phyloP scores from a whole-genome alignment of 306 rosid genomes.

The Prunus salicina region DNA sequence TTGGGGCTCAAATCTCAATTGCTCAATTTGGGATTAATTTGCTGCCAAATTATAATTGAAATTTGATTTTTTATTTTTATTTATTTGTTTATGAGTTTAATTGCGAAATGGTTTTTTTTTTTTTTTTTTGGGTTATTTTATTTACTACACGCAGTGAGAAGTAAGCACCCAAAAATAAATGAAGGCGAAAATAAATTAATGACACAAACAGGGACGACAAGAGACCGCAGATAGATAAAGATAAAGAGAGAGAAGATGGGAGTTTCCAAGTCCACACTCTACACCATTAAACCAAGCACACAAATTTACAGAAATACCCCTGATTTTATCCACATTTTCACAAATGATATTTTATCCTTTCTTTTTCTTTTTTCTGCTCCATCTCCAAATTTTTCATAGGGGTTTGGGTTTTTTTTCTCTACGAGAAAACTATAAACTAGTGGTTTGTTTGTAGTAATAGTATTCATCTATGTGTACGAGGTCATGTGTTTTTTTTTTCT shows the following conservation, averaged over 20 bases:
- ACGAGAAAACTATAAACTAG: too few relatives aligned
- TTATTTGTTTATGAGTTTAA: neutral
- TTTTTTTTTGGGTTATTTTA: neutral
- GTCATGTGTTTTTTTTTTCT: too few relatives aligned
- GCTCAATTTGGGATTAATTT: constrained; percentile 22
- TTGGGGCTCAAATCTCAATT: constrained; percentile 19
- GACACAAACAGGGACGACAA: neutral
- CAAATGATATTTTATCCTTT: neutral
- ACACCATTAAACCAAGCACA: neutral
- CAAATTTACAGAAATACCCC: neutral
- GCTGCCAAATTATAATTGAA: neutral
- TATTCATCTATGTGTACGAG: too few relatives aligned
- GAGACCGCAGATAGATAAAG: neutral
- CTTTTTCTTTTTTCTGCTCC: neutral
- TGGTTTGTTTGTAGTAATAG: too few relatives aligned
- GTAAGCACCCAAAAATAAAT: neutral
- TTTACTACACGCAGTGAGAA: neutral
- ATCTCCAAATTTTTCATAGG: too few relatives aligned
- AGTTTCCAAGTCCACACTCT: neutral
- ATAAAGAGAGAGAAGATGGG: neutral
- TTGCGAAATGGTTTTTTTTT: neutral
- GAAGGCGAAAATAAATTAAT: neutral
- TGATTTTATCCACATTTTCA: constrained; percentile 19
- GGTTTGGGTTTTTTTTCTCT: too few relatives aligned
- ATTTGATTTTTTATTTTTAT: neutral